These are phyloP conservation scores for Triticum monococcum DNA, from an alignment of 176 grass and related monocot genomes.

Conservation along the genomic window DNA sequence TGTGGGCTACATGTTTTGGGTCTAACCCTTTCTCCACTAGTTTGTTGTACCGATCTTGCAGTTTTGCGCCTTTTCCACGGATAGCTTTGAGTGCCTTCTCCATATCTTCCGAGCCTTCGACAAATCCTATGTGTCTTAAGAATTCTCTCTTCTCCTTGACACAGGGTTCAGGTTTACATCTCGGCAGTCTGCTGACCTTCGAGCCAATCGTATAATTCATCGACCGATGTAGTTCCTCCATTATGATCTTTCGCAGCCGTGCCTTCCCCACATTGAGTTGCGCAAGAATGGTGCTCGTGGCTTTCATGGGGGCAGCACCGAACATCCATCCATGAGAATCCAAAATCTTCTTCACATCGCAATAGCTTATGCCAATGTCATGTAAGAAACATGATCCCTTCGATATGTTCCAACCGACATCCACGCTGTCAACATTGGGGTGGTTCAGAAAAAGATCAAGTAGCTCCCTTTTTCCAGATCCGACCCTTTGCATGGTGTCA, in stretches of 20 bases:
- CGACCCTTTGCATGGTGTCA: slow-evolving; percentile 37
- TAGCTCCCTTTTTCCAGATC: slow-evolving; percentile 43
- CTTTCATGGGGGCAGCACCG: slow-evolving; percentile 37
- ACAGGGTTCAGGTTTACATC: slow-evolving; percentile 21
- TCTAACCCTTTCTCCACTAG: slow-evolving; percentile 47
- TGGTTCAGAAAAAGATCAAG: slow-evolving; percentile 45
- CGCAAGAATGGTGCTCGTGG: slow-evolving; percentile 36
- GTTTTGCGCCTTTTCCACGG: slow-evolving; percentile 56
- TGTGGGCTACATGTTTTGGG: slow-evolving; percentile 32
- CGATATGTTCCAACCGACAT: slow-evolving; percentile 38
- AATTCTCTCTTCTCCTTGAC: slow-evolving; percentile 44
- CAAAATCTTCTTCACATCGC: slow-evolving; percentile 46
- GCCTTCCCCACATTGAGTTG: slow-evolving; percentile 30
- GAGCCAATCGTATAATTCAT: slow-evolving; percentile 42
- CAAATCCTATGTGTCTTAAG: slow-evolving; percentile 47
- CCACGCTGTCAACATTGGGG: slow-evolving; percentile 26
- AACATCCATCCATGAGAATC: slow-evolving; percentile 34
- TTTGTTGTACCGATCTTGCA: slow-evolving; percentile 46
- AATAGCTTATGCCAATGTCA: slow-evolving; percentile 8
- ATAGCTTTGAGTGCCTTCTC: slow-evolving; percentile 45
- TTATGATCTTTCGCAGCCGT: slow-evolving; percentile 48
- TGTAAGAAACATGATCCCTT: slow-evolving; percentile 31
- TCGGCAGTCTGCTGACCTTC: slow-evolving; percentile 33
- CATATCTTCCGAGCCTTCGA: slow-evolving; percentile 44
- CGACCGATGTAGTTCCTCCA: slow-evolving; percentile 41